These are phyloP conservation scores for Tolypocladium ophioglossoides DNA, from an alignment of 2,329 filamentous ascomycete species.

Conservation along the genomic window DNA sequence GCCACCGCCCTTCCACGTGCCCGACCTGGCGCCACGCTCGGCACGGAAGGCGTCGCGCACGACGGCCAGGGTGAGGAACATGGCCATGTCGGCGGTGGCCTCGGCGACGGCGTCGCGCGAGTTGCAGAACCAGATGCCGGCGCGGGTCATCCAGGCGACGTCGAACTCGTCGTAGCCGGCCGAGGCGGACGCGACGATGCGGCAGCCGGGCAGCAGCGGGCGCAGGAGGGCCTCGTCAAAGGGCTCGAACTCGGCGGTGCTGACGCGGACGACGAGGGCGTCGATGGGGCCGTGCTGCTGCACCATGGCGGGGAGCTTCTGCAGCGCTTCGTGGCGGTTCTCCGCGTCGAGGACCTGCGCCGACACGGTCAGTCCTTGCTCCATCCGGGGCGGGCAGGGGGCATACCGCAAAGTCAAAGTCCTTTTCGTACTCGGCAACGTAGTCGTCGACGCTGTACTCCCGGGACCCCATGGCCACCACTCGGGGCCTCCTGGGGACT, in stretches of 20 bases:
- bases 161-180: slow-evolving; percentile 38
- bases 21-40: slow-evolving; percentile 24
- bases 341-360: slow-evolving; percentile 20
- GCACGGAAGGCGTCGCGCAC: slow-evolving; percentile 32
- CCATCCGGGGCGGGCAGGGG: neutral
- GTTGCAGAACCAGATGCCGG: slow-evolving; percentile 43
- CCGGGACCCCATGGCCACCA: neutral
- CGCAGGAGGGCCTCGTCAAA: slow-evolving; percentile 34
- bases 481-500: slow-evolving; percentile 2
- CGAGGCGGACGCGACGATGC: slow-evolving; percentile 34
- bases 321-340: slow-evolving; percentile 23
- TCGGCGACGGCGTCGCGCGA: slow-evolving; percentile 41
- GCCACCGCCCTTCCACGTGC: slow-evolving; percentile 23
- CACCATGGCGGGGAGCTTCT: slow-evolving; percentile 24
- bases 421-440: slow-evolving; percentile 23
- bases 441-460: slow-evolving; percentile 27
- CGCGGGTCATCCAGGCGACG: slow-evolving; percentile 27
- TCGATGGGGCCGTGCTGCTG: slow-evolving; percentile 28
- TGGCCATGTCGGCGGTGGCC: slow-evolving; percentile 38
- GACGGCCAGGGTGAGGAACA: slow-evolving; percentile 21
- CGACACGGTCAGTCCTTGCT: neutral
- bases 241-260: slow-evolving; percentile 35
- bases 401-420: slow-evolving; percentile 23
- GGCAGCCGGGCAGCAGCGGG: slow-evolving; percentile 27
- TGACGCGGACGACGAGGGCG: slow-evolving; percentile 39